phyloP scores from a whole-genome alignment of 768 basidiomycete genomes.

The Mycena filopes region DNA sequence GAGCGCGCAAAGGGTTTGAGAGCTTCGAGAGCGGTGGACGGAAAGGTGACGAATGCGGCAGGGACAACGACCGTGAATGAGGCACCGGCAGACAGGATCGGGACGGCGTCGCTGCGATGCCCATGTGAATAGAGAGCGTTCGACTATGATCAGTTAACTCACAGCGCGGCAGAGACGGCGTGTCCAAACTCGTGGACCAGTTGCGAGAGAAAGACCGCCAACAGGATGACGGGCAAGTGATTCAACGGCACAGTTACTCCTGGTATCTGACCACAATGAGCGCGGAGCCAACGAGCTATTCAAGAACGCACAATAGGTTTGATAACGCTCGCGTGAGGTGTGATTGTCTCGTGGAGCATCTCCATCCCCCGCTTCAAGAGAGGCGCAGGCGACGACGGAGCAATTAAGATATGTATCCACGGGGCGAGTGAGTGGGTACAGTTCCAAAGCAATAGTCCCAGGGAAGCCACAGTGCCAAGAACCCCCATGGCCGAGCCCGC shows the following conservation, averaged over 20 bases:
- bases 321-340: constrained; percentile 27
- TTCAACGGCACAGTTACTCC: constrained; percentile 83
- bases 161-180: constrained; percentile 80
- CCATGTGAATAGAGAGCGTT: not conserved
- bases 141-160: constrained; percentile 42
- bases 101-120: constrained; percentile 66
- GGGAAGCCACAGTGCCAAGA: constrained; percentile 28
- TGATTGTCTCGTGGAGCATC: constrained; percentile 10
- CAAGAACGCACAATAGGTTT: constrained; percentile 47
- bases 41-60: constrained; percentile 78
- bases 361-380: constrained; percentile 32
- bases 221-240: constrained; percentile 73
- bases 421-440: constrained; percentile 29
- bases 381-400: constrained; percentile 6
- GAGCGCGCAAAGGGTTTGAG: constrained; percentile 56
- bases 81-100: constrained; percentile 68
- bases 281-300: not conserved
- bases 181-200: constrained; percentile 86
- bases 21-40: constrained; percentile 51
- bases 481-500: constrained; percentile 56
- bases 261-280: constrained; percentile 69
- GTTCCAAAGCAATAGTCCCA: constrained; percentile 52
- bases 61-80: constrained; percentile 74
- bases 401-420: constrained; percentile 20
- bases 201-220: constrained; percentile 72